Base-by-base conservation (phyloP, 352 stramenopile species). In the Globisporangium echinulatum region DNA sequence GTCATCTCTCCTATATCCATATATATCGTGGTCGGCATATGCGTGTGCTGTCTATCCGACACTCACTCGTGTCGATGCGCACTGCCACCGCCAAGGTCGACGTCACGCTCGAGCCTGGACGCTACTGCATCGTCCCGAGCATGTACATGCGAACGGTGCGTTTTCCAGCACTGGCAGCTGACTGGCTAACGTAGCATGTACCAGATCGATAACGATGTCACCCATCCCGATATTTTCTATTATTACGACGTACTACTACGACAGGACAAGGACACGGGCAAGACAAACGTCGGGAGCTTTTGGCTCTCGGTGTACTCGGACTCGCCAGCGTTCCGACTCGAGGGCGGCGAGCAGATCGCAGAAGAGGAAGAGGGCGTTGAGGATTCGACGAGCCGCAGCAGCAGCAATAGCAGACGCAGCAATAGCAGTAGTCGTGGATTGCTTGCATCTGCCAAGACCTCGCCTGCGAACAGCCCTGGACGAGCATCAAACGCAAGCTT, bases 131-230 rank as follows among this genome's bases (percentile, higher is more conserved):
- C 49, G 72, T 94, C 38, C 81, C 85, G 0, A 94, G 85, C 63
- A 90, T 94, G 83, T 94, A 92, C 59, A 91, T 92, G 79, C 74
- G 83, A 58, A 90, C 77, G 68, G 85, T 94, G 74, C 6, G 70
- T 68, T 15, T 40, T 47, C 1, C 1, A 33, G 25, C 25, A 33
- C 25, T 33, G 25, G 25, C 25, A 33, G 25, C 25, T 33, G 25
- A 33, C 25, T 1, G 25, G 25, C 25, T 33, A 33, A 33, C 25
- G 25, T 33, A 33, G 25, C 25, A 33, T 33, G 25, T 3, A 33
- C 25, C 25, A 3, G 25, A 33, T 33, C 15, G 49, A 36, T 53
- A 9, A 36, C 15, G 15, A 44, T 10, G 7, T 8, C 38, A 8
- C n/a, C 3, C 43, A 59, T 5, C 38, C 17, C 25, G 17, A 61